phyloP scores from a whole-genome alignment of 768 basidiomycete genomes.

The Daedaleopsis sinensis region DNA sequence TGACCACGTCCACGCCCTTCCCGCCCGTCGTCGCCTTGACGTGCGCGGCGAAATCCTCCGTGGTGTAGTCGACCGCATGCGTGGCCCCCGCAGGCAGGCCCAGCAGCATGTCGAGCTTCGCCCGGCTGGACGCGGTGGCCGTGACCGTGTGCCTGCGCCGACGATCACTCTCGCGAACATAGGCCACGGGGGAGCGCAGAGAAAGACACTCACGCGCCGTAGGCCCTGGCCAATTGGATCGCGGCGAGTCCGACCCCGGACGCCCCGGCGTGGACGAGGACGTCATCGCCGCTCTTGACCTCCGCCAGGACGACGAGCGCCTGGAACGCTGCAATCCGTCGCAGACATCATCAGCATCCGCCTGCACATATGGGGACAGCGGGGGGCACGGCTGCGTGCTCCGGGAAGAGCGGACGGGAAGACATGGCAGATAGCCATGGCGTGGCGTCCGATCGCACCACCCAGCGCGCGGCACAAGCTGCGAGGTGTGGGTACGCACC shows the following conservation, averaged over 20 bases:
- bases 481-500: conserved; percentile 44
- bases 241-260: conserved; percentile 90
- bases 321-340: conserved; percentile 51
- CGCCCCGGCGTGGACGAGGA: conserved; percentile 89
- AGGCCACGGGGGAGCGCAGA: conserved; percentile 11
- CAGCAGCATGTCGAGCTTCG: conserved; percentile 80
- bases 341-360: background rate
- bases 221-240: conserved; percentile 79
- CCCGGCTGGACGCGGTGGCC: conserved; percentile 83
- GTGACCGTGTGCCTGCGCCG: conserved; percentile 62
- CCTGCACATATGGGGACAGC: background rate
- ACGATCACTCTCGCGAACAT: conserved; percentile 8
- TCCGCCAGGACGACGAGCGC: conserved; percentile 69
- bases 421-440: too few species aligned
- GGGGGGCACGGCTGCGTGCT: too few species aligned
- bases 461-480: background rate
- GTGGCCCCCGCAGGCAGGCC: conserved; percentile 70
- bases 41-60: conserved; percentile 74
- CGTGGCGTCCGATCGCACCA: background rate
- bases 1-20: conserved; percentile 79
- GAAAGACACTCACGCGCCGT: conserved; percentile 62
- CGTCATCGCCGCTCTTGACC: conserved; percentile 69
- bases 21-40: conserved; percentile 68
- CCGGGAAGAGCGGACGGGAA: too few species aligned
- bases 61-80: conserved; percentile 83